Base-by-base conservation (phyloP, 179 eudicot genomes). In the Patellifolia procumbens region DNA sequence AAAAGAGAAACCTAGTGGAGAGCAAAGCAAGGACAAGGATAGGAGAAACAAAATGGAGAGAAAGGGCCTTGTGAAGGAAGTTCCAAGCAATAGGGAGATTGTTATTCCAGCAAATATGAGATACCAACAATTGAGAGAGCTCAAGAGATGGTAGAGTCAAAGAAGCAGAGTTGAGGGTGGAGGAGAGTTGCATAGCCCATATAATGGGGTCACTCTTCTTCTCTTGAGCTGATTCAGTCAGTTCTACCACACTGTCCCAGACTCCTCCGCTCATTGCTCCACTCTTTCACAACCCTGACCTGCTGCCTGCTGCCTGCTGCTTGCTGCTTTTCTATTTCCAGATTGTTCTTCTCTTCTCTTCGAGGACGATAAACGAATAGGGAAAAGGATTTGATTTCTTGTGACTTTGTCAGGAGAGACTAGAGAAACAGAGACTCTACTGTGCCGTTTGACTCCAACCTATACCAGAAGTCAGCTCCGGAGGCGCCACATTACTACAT, bases 51-150 rank as follows among this genome's bases (percentile, higher is more conserved):
- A 92, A 76, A 45, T 84, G 83, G 45, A 85, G 80, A 52, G 78
- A 65, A 83, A 92, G 43, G 13, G 98, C 92, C 70, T 85, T 88
- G 5, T 92, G 92, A 7, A 94, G 91, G 46, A 90, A 94, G 84
- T 92, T 94, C 98, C 98, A 94, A 45, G 94, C 85, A 34, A 85
- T 75, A 13, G 94, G 88, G 24, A 83, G 83, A 76, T 94, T 92
- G 68, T 92, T 89, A 39, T 75, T 87, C 91, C 94, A 94, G 68
- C 92, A 94, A 87, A 92, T 91, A 84, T 92, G 89, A n/a, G 92
- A 88, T 2, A 94, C 97, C 45, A 94, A 74, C 17, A 89, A 80
- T 63, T 83, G 82, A 12, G 94, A 91, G 49, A 94, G 84, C 56
- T 91, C 97, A n/a, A 78, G 80, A 34, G 90, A 92, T 6, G 98